Evolutionary conservation across 1,284 basidiomycete genomes (phyloP).

Genomic region (Ustilago xerochloae): DNA sequence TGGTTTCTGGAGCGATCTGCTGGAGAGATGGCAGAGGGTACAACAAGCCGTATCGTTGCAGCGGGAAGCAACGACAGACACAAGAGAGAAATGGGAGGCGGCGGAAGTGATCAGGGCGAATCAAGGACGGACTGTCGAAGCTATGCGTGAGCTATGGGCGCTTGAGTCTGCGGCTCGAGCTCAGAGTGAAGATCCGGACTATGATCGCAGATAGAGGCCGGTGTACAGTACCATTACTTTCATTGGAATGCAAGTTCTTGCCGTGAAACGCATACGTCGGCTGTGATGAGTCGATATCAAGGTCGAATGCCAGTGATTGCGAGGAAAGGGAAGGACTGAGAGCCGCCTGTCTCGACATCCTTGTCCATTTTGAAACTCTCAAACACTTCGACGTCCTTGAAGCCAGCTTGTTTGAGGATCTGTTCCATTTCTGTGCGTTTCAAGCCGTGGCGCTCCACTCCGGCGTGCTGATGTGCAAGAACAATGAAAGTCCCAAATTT

Average conservation of each 20-base stretch:
- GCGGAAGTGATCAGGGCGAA: slow-evolving; percentile 5
- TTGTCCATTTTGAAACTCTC: slow-evolving; percentile 46
- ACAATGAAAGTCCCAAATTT: not conserved
- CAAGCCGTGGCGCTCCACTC: slow-evolving; percentile 49
- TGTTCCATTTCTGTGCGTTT: slow-evolving; percentile 30
- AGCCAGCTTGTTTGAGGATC: slow-evolving; percentile 32
- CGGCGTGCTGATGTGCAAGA: slow-evolving; percentile 16
- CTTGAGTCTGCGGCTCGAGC: slow-evolving; percentile 3
- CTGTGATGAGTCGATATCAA: not conserved
- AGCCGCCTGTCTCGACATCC: slow-evolving; percentile 13
- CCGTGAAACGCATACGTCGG: not conserved
- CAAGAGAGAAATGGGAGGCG: slow-evolving; percentile 19
- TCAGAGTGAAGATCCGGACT: too few relatives aligned
- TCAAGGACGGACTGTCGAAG: slow-evolving; percentile 20
- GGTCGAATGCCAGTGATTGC: slow-evolving; percentile 38
- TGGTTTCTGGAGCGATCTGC: slow-evolving; percentile 16
- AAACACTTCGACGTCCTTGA: slow-evolving; percentile 39
- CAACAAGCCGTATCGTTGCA: not conserved
- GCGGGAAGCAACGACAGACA: not conserved
- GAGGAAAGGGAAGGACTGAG: slow-evolving; percentile 35
- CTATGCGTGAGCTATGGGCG: slow-evolving; percentile 31
- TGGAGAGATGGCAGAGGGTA: slow-evolving; percentile 21
- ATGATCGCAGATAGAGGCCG: too few relatives aligned
- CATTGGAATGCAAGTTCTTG: too few relatives aligned
- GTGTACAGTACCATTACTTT: too few relatives aligned